These are phyloP conservation scores for Micractinium conductrix DNA, from an alignment of 139 green algal genomes.

Conservation along the genomic window DNA sequence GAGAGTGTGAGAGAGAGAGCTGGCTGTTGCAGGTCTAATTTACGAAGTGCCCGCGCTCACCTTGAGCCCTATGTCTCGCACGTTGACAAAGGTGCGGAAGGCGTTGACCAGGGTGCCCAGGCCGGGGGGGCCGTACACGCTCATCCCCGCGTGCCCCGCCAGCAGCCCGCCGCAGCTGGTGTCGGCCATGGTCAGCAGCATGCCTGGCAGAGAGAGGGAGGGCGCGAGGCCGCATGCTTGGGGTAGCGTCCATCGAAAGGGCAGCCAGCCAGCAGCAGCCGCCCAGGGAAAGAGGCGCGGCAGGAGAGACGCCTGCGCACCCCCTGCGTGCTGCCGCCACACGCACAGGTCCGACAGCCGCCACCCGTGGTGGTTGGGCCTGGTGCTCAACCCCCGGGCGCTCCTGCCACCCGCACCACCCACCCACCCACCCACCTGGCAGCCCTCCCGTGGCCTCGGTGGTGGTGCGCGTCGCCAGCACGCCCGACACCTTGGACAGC, in stretches of 20 bases:
- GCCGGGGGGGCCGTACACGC: constrained; percentile 40
- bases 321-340: neutral
- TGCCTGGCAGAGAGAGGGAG: constrained; percentile 46
- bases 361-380: too few relatives aligned
- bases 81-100: constrained; percentile 60
- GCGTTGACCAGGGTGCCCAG: constrained; percentile 51
- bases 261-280: neutral
- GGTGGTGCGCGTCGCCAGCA: constrained; percentile 72
- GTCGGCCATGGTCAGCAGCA: constrained; percentile 71
- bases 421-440: constrained; percentile 59
- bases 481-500: constrained; percentile 64
- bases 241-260: neutral
- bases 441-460: constrained; percentile 83
- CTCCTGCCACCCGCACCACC: neutral
- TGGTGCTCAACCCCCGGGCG: neutral
- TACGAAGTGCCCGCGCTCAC: too few relatives aligned
- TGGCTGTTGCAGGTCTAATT: too few relatives aligned
- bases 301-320: neutral
- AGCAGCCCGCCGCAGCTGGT: constrained; percentile 39
- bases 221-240: neutral
- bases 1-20: too few relatives aligned
- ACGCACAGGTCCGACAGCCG: too few relatives aligned
- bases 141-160: constrained; percentile 34
- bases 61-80: constrained; percentile 36
- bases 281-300: neutral